A percentile compares a stretch with the other conserved stretches of the same genome.
phyloP scores from a whole-genome alignment of 148 eudicot genomes.

The Selenicereus undatus region DNA sequence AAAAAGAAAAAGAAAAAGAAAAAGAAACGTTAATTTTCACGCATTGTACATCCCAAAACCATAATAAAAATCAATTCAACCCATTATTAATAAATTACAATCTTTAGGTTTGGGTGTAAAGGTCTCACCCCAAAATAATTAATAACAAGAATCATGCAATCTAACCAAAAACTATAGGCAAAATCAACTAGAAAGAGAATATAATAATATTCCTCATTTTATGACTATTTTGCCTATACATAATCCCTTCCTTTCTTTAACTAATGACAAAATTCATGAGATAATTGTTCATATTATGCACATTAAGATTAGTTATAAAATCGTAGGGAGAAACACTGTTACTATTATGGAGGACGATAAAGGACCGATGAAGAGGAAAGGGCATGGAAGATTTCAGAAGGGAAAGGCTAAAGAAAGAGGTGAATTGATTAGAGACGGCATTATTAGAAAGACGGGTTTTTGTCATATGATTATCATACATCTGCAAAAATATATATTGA shows the following conservation, averaged over 20 bases:
- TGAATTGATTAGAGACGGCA: neutral
- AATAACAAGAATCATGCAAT: neutral
- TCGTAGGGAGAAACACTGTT: neutral
- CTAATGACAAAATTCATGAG: neutral
- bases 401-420: neutral
- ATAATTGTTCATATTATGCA: neutral
- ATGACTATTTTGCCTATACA: neutral
- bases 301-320: too few species aligned
- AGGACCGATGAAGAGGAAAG: neutral
- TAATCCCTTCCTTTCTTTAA: neutral
- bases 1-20: too few species aligned
- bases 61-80: neutral
- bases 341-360: neutral
- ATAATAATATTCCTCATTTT: neutral
- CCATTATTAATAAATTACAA: neutral
- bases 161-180: neutral
- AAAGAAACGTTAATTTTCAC: too few species aligned
- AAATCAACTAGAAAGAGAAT: neutral
- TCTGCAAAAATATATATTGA: too few species aligned
- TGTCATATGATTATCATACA: neutral
- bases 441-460: neutral
- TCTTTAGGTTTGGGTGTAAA: too few species aligned
- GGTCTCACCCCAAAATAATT: too few species aligned
- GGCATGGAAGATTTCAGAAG: neutral
- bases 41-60: too few species aligned